These are phyloP conservation scores for Hirschioporus abietinus DNA, from an alignment of 768 basidiomycete species.

Conservation along the genomic window DNA sequence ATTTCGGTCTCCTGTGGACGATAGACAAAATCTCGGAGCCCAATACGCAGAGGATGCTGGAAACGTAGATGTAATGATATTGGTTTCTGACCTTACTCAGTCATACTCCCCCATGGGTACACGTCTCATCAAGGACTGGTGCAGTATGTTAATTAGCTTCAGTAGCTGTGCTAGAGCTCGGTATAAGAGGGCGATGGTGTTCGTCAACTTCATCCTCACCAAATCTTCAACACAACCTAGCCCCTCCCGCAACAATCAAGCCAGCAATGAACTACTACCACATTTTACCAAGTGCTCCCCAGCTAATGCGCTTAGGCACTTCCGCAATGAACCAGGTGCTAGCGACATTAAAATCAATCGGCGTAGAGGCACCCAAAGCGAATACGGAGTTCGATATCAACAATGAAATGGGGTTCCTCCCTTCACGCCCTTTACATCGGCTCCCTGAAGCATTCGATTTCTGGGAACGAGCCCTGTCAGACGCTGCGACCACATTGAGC, in stretches of 20 bases:
- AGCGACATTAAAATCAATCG: slow-evolving; percentile 24
- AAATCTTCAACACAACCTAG: neutral
- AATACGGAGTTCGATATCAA: slow-evolving; percentile 45
- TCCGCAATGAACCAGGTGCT: slow-evolving; percentile 42
- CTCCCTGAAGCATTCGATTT: slow-evolving; percentile 47
- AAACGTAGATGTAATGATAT: neutral
- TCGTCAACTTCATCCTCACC: neutral
- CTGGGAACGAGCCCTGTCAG: slow-evolving; percentile 68
- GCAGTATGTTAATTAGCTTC: neutral
- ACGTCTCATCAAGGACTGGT: neutral
- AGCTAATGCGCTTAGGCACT: slow-evolving; percentile 42
- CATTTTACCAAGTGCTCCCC: slow-evolving; percentile 49
- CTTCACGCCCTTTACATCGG: slow-evolving; percentile 51
- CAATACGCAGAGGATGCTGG: too few species aligned
- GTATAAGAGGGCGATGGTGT: neutral
- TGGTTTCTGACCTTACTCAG: neutral
- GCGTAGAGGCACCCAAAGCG: slow-evolving; percentile 1
- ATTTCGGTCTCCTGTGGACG: neutral
- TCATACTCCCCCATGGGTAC: neutral
- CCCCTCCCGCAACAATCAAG: neutral
- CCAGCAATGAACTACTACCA: slow-evolving; percentile 19
- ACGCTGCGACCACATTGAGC: slow-evolving; percentile 48
- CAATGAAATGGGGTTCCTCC: slow-evolving; percentile 79
- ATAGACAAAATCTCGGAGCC: neutral
- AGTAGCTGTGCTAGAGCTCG: neutral